These are phyloP conservation scores for Aspergillus fumigatiaffinis DNA, from an alignment of 2,329 filamentous ascomycete species.

Conservation along the genomic window DNA sequence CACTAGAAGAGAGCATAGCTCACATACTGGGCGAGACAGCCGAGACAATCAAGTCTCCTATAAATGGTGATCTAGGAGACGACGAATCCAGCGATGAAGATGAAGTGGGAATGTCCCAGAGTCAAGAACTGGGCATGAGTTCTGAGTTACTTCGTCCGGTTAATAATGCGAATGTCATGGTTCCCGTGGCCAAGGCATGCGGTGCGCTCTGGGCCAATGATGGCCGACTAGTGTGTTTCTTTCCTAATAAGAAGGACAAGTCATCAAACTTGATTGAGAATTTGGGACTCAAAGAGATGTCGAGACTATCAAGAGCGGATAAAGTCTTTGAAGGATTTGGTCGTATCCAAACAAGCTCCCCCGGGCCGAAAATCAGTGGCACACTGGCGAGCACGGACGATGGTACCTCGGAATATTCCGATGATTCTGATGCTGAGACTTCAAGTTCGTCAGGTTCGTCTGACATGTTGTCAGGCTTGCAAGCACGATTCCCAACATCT, in stretches of 20 bases:
- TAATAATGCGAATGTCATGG: conserved; percentile 61
- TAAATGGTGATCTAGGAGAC: conserved; percentile 47
- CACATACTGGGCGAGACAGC: conserved; percentile 57
- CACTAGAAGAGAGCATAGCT: conserved; percentile 54
- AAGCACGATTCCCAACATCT: conserved; percentile 47
- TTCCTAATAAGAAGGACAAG: conserved; percentile 50
- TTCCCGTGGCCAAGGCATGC: conserved; percentile 58
- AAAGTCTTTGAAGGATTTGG: conserved; percentile 63
- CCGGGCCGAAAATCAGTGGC: conserved; percentile 41
- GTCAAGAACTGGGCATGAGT: conserved; percentile 45
- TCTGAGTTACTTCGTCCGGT: conserved; percentile 51
- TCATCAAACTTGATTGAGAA: conserved; percentile 48
- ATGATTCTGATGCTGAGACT: conserved; percentile 57
- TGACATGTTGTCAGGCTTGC: conserved; percentile 42
- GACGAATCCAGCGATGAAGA: conserved; percentile 85
- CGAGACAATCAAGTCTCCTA: conserved; percentile 41
- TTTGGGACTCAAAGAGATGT: conserved; percentile 47
- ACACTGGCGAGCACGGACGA: conserved; percentile 43
- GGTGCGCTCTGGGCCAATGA: conserved; percentile 56
- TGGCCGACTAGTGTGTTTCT: conserved; percentile 57
- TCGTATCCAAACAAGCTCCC: conserved; percentile 51
- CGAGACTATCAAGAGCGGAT: conserved; percentile 44
- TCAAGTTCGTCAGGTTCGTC: conserved; percentile 50
- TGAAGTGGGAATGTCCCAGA: conserved; percentile 49
- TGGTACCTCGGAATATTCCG: conserved; percentile 43